A percentile compares a stretch with the other conserved stretches of the same genome.
Conservation (phyloP, 176 grass and related monocot genomes). For the Alloteropsis semialata region DNA sequence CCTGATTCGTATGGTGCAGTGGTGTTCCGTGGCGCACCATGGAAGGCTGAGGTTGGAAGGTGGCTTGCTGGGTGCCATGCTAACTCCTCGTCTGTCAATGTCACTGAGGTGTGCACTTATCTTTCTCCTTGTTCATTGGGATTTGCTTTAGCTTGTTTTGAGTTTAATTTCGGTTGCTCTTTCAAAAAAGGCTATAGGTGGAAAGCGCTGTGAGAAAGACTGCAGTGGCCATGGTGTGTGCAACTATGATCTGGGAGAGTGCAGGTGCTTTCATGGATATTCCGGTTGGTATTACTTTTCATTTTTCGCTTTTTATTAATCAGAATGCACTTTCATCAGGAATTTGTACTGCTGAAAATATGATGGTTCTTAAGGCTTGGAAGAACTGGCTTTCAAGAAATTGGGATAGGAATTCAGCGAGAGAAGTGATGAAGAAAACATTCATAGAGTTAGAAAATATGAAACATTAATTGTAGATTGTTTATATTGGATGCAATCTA, state of each 20-base stretch:
- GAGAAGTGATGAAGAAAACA: neutral
- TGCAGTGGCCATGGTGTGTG: constrained; percentile 69
- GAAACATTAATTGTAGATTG: neutral
- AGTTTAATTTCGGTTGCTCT: constrained; percentile 22
- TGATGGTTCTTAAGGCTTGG: neutral
- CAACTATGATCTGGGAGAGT: constrained; percentile 78
- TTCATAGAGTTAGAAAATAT: neutral
- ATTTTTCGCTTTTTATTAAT: neutral
- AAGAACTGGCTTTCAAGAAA: neutral
- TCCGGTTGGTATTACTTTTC: constrained; percentile 54
- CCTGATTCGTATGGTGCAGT: constrained; percentile 46
- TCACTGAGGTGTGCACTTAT: constrained; percentile 50
- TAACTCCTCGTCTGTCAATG: constrained; percentile 34
- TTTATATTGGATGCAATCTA: constrained; percentile 19
- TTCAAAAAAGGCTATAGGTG: constrained; percentile 43
- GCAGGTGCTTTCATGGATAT: constrained; percentile 98
- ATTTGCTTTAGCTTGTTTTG: neutral
- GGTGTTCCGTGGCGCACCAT: constrained; percentile 58
- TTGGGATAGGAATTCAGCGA: neutral
- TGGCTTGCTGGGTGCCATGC: constrained; percentile 71
- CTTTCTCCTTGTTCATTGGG: neutral
- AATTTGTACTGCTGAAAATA: neutral
- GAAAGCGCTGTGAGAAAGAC: constrained; percentile 53
- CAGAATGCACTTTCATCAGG: neutral
- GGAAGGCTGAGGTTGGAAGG: constrained; percentile 69